A percentile compares a stretch with the other conserved stretches of the same genome.
phyloP scores from a whole-genome alignment of 345 rosid species.

The Eucalyptus polybractea region DNA sequence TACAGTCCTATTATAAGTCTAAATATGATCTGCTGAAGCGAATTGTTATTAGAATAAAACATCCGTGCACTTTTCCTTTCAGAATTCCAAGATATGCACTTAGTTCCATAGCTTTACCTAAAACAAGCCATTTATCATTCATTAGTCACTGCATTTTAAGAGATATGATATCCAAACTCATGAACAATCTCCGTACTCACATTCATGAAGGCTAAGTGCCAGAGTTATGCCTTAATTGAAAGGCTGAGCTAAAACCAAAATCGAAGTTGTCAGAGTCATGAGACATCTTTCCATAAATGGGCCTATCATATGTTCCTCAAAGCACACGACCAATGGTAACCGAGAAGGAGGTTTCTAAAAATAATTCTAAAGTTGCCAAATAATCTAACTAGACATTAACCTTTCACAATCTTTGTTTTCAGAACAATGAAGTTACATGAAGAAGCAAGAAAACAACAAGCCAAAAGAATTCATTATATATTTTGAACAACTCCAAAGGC shows the following conservation, averaged over 20 bases:
- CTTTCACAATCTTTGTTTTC: not conserved
- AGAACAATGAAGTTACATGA: not conserved
- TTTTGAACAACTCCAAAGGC: not conserved
- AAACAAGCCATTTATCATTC: not conserved
- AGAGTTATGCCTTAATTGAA: not conserved
- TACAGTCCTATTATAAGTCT: not conserved
- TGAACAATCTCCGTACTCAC: not conserved
- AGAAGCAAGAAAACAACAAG: not conserved
- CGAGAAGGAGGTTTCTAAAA: not conserved
- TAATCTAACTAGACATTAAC: not conserved
- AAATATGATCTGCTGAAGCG: not conserved
- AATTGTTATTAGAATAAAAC: not conserved
- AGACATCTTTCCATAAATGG: not conserved
- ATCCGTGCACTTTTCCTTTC: not conserved
- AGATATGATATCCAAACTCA: not conserved
- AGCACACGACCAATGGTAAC: not conserved
- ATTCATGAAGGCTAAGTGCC: not conserved
- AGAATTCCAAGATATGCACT: not conserved
- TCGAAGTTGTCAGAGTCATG: not conserved
- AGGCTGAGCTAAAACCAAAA: not conserved
- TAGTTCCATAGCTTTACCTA: not conserved
- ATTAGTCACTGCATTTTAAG: not conserved
- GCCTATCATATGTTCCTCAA: not conserved
- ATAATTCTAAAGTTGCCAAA: not conserved
- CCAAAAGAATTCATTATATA: not conserved